Percentiles rank a stretch among this genome's conserved stretches.
Evolutionary conservation across 2,329 filamentous ascomycete genomes (phyloP).

Genomic region (Penicillium sp.): DNA sequence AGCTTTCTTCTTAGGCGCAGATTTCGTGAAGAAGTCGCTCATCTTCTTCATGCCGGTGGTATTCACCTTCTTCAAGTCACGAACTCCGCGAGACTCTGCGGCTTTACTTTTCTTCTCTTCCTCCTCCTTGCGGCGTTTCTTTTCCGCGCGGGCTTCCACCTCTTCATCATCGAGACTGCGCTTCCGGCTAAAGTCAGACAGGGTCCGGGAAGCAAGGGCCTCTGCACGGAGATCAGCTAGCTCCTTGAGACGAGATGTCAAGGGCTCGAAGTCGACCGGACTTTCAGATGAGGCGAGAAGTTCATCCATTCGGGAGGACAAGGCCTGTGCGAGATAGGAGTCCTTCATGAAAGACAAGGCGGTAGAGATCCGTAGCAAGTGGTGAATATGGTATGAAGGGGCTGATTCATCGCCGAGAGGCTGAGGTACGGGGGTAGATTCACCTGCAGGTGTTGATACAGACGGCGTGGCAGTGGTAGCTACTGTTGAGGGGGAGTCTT

Average conservation of each 20-base stretch:
- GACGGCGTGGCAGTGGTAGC: constrained; percentile 37
- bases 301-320: constrained; percentile 40
- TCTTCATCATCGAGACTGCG: constrained; percentile 45
- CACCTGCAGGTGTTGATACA: constrained; percentile 38
- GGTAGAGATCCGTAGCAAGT: constrained; percentile 50
- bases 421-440: constrained; percentile 40
- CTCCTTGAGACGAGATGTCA: constrained; percentile 67
- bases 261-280: constrained; percentile 64
- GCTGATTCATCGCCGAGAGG: constrained; percentile 29
- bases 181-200: constrained; percentile 47
- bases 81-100: constrained; percentile 69
- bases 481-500: constrained; percentile 34
- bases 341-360: constrained; percentile 51
- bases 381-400: constrained; percentile 37
- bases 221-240: constrained; percentile 68
- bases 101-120: constrained; percentile 83
- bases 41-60: constrained; percentile 94
- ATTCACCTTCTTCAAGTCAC: constrained; percentile 83
- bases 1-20: constrained; percentile 35
- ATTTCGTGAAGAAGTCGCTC: constrained; percentile 86
- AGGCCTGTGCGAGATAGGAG: constrained; percentile 46
- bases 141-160: constrained; percentile 61
- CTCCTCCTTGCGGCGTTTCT: constrained; percentile 81
- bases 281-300: constrained; percentile 39
- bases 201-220: constrained; percentile 64